phyloP scores from a whole-genome alignment of 495 filamentous ascomycete genomes.

The Pseudevernia furfuracea region DNA sequence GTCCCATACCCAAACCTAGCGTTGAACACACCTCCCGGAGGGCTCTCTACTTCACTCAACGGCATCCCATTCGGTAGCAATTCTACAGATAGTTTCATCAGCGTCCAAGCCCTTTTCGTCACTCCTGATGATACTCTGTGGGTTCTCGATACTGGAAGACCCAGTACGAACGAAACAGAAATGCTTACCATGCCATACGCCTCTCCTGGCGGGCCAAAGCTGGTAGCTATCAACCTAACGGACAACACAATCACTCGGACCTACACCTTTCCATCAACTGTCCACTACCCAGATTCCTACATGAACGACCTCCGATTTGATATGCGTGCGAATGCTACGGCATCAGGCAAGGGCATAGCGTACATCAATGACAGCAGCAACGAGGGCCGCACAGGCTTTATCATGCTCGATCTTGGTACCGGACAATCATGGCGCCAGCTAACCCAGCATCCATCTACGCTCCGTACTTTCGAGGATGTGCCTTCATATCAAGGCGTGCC shows the following conservation, averaged over 20 bases:
- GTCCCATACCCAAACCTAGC: slow-evolving; percentile 31
- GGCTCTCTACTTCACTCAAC: slow-evolving; percentile 28
- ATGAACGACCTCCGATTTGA: slow-evolving; percentile 40
- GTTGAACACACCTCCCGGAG: slow-evolving; percentile 31
- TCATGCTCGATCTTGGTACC: slow-evolving; percentile 38
- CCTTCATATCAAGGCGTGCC: slow-evolving; percentile 33
- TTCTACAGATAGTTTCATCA: slow-evolving; percentile 31
- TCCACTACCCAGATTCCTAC: slow-evolving; percentile 36
- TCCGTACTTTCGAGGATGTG: slow-evolving; percentile 28
- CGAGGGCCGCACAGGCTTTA: slow-evolving; percentile 37
- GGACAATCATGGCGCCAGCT: slow-evolving; percentile 37
- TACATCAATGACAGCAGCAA: slow-evolving; percentile 38
- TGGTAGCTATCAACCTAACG: slow-evolving; percentile 34
- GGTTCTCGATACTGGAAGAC: slow-evolving; percentile 37
- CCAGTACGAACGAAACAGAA: slow-evolving; percentile 34
- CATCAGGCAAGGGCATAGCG: slow-evolving; percentile 34
- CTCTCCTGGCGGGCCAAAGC: slow-evolving; percentile 35
- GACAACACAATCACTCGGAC: slow-evolving; percentile 33
- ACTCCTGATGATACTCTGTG: slow-evolving; percentile 36
- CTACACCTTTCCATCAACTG: slow-evolving; percentile 32
- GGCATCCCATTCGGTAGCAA: slow-evolving; percentile 33
- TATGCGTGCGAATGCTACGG: slow-evolving; percentile 32
- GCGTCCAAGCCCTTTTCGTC: slow-evolving; percentile 37
- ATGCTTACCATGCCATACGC: slow-evolving; percentile 35
- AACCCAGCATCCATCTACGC: slow-evolving; percentile 32